phyloP scores from a whole-genome alignment of 148 eudicot genomes.

The Diospyros kaki region DNA sequence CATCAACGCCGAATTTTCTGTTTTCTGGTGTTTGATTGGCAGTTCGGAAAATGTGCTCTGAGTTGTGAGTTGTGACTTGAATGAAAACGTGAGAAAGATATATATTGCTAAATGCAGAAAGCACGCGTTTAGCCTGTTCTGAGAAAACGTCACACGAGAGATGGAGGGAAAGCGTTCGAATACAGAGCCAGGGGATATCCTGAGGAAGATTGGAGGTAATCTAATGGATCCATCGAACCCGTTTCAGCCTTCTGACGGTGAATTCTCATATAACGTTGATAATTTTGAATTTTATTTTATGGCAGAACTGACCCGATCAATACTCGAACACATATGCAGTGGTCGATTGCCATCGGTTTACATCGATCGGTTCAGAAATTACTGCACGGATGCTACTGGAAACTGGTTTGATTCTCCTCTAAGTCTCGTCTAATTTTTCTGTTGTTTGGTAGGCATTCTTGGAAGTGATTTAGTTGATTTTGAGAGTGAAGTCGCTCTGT shows the following conservation, averaged over 20 bases:
- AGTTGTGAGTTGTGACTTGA: too few relatives aligned
- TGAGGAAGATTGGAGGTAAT: slow-evolving; percentile 59
- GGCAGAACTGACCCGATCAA: slow-evolving; percentile 57
- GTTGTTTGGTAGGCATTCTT: not conserved
- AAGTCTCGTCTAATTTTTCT: not conserved
- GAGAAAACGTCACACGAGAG: not conserved
- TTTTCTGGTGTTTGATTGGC: not conserved
- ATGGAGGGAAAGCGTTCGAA: slow-evolving; percentile 51
- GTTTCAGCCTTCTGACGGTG: not conserved
- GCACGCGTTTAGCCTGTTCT: not conserved
- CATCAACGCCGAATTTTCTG: not conserved
- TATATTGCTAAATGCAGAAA: too few relatives aligned
- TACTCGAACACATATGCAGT: slow-evolving; percentile 43
- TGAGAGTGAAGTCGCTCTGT: not conserved
- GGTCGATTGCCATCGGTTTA: slow-evolving; percentile 52
- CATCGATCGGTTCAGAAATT: slow-evolving; percentile 69
- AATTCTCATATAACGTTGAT: not conserved
- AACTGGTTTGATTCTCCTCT: slow-evolving; percentile 44
- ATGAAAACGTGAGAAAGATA: too few relatives aligned
- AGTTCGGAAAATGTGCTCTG: not conserved
- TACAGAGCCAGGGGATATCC: slow-evolving; percentile 32
- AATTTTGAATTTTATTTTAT: not conserved
- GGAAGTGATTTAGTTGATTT: not conserved
- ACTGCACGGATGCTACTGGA: slow-evolving; percentile 59
- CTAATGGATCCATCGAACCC: not conserved